Evolutionary conservation across 352 stramenopile genomes (phyloP), one percentile per base, ranked within the genome.

Genomic region (Phytophthora agathidicida): DNA sequence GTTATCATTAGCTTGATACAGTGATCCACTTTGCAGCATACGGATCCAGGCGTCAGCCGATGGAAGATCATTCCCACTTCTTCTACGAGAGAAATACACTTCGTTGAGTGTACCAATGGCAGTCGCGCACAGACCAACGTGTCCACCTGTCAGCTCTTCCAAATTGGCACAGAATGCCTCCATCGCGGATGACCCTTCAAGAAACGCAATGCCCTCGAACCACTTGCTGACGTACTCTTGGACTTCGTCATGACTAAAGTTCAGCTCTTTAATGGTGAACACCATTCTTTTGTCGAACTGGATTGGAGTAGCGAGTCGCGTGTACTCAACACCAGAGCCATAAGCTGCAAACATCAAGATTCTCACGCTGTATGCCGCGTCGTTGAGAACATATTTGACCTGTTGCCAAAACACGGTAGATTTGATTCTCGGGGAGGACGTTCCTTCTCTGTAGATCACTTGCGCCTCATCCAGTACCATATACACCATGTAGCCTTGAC

Each of bases 311-410:
- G 26, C 26, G 14, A 38, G 26, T 49, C 42, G 24, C 14, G 26
- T 27, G 42, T 37, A 38, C 16, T 26, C 26, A 5, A 49, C 42
- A 28, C 37, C 37, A 49, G 27, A 37, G 3, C 42, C 27, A 38
- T 49, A 49, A 0, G 16, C 16, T 36, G 42, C 42, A 28, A 49
- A 37, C 26, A 49, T 37, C 42, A 49, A 49, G 26, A 49, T 38
- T 37, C 26, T 37, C 4, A 49, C 14, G 2, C 0, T 23, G 27
- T 19, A 44, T 17, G 7, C 10, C 20, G 7, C 37, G 7, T 44
- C 17, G 37, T 9, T 27, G 27, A 49, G 23, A 26, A 49, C 24
- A 7, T 13, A 27, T 11, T 49, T 37, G 42, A 38, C 42, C 16
- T 28, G 14, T 16, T 37, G 1, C 42, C 42, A 49, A 27, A 49